phyloP scores from a whole-genome alignment of 1,284 basidiomycete species.

The Pulchroboletus neoregius region DNA sequence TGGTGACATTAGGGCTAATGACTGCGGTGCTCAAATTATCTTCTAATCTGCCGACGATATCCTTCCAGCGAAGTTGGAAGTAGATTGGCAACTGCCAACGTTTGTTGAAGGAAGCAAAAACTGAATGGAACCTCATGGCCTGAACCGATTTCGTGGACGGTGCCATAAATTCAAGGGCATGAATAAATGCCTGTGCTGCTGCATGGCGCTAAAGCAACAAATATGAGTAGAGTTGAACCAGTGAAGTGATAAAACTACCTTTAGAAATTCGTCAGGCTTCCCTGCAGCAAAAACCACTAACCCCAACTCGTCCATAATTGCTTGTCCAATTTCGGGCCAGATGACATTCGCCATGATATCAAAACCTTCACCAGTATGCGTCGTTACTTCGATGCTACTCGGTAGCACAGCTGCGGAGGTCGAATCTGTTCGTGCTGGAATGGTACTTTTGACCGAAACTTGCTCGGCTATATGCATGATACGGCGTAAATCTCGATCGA shows the following conservation, averaged over 20 bases:
- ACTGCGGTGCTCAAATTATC: conserved; percentile 49
- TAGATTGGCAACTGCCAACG: conserved; percentile 97
- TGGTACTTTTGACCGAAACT: conserved; percentile 49
- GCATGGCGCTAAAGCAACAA: conserved; percentile 65
- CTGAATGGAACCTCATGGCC: conserved; percentile 66
- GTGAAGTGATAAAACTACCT: conserved; percentile 44
- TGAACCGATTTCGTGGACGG: conserved; percentile 71
- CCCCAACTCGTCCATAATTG: conserved; percentile 83
- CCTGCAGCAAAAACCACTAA: conserved; percentile 85
- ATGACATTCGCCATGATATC: conserved; percentile 83
- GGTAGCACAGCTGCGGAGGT: conserved; percentile 2
- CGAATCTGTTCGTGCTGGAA: conserved; percentile 26
- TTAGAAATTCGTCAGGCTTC: conserved; percentile 84
- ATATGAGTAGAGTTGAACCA: conserved; percentile 6
- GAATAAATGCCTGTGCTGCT: conserved; percentile 81
- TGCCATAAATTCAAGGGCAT: conserved; percentile 77
- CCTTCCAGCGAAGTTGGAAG: conserved; percentile 97
- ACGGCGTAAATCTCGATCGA: conserved; percentile 64
- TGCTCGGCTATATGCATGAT: conserved; percentile 78
- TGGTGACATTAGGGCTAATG: conserved; percentile 37
- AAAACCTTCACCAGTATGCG: conserved; percentile 45
- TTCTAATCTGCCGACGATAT: conserved; percentile 79
- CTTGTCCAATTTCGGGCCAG: conserved; percentile 79
- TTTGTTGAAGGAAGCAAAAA: conserved; percentile 71
- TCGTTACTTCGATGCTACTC: conserved; percentile 2